phyloP scores from a whole-genome alignment of 139 green algal species.

The Haematococcus lacustris region DNA sequence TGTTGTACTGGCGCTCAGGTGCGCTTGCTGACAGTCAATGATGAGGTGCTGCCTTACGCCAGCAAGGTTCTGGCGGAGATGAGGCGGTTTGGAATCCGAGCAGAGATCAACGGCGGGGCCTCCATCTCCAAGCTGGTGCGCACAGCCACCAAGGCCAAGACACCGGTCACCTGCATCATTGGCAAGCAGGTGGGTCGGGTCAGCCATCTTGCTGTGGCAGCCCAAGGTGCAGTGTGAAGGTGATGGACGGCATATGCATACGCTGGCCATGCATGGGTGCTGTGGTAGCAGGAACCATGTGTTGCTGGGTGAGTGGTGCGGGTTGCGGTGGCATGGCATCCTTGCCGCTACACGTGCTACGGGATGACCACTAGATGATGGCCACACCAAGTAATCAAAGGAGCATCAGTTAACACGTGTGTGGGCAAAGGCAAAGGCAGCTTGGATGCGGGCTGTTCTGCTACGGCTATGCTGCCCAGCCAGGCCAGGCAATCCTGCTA shows the following conservation, averaged over 20 bases:
- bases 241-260: neutral
- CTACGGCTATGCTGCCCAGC: neutral
- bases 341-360: neutral
- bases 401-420: neutral
- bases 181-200: conserved; percentile 32
- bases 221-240: neutral
- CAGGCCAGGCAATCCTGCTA: neutral
- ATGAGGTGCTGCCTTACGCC: conserved; percentile 56
- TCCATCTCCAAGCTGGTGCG: conserved; percentile 53
- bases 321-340: neutral
- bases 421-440: neutral
- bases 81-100: conserved; percentile 46
- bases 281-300: neutral
- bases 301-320: neutral
- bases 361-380: neutral
- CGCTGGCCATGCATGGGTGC: neutral
- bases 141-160: conserved; percentile 76
- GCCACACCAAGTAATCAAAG: neutral
- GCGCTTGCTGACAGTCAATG: conserved; percentile 76
- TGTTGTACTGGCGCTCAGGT: too few relatives aligned
- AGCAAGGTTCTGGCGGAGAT: conserved; percentile 56
- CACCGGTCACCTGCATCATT: conserved; percentile 78
- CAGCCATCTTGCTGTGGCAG: neutral
- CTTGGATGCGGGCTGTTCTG: neutral
- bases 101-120: conserved; percentile 42